Evolutionary conservation across 1,284 basidiomycete species (phyloP), one percentile per base, ranked within the genome.

Genomic region (Naganishia albida): DNA sequence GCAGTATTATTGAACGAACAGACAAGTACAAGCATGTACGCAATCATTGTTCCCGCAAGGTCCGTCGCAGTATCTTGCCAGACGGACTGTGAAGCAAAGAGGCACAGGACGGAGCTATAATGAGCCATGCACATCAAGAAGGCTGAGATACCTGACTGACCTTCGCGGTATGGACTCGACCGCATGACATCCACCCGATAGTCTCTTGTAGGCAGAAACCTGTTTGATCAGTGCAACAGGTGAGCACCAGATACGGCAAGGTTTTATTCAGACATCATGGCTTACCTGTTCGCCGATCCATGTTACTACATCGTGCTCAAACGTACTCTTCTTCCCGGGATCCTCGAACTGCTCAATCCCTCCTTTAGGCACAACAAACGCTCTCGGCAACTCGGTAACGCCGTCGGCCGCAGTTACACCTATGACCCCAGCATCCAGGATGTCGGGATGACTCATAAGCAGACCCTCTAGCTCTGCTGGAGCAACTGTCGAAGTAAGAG

Each of bases 391-490:
- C 74, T 93, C 90, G 2, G 89, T 90, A 1, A 85, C 87, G 70
- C 88, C 82, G 54, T 81, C 81, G 1, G 78, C 77, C 65, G 82
- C 83, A 2, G 86, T 80, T 1, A 91, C 78, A 1, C 88, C 88
- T 62, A 91, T 86, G 3, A 92, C 88, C 8, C 85, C 89, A 0
- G 83, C 82, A 70, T 92, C 89, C 2, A 84, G 85, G 26, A 90
- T 81, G 2, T 87, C 83, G 0, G 87, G 85, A 70, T 92, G 88
- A 3, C 83, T 83, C 16, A 92, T 77, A 1, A 93, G 83, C 0
- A 91, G 76, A 43, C 84, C 83, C 73, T 93, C 90, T 1, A 93
- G 82, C 71, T 92, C 90, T 0, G 91, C 90, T 0, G 90, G 90
- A 0, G 91, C 85, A 16, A 93, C 91, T 88, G 60, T 16, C 43